Percentiles rank a stretch among this genome's conserved stretches.
Evolutionary conservation across 805 yeast species (phyloP).

Genomic region (Starmerella cellae): DNA sequence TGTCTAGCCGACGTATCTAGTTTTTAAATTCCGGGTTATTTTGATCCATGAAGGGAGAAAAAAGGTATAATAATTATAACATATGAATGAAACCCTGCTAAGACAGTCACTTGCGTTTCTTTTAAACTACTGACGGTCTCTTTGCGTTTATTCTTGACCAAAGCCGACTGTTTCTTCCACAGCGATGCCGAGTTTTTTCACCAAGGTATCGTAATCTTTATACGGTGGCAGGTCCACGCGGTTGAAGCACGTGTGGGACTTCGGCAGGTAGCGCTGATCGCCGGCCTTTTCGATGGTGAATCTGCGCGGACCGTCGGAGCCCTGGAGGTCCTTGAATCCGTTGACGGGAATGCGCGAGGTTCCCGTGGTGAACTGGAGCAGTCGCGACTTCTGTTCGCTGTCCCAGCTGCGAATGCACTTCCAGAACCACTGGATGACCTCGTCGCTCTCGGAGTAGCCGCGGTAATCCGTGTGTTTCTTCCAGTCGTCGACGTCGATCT

Average conservation of each 20-base stretch:
- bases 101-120: no score
- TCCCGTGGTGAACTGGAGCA: slow-evolving; percentile 95
- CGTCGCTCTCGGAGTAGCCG: slow-evolving; percentile 93
- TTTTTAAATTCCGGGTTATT: no score
- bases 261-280: slow-evolving; percentile 79
- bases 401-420: slow-evolving; percentile 87
- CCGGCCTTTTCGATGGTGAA: slow-evolving; percentile 98
- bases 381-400: slow-evolving; percentile 87
- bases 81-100: no score
- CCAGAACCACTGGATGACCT: slow-evolving; percentile 99
- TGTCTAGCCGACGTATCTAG: no score
- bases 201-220: slow-evolving; percentile 66
- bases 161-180: slow-evolving; percentile 98
- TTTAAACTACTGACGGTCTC: no score
- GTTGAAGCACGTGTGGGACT: slow-evolving; percentile 96
- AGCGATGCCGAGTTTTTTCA: slow-evolving; percentile 83
- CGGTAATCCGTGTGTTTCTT: slow-evolving; percentile 96
- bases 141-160: slow-evolving; percentile 66
- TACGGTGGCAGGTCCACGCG: slow-evolving; percentile 97
- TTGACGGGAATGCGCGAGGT: slow-evolving; percentile 97
- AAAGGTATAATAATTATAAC: no score
- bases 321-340: slow-evolving; percentile 97
- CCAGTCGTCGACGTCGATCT: slow-evolving; percentile 98
- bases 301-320: slow-evolving; percentile 98
- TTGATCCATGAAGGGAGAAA: no score